Conservation (phyloP, 75 land plant species). For the Cupressus sempervirens region DNA sequence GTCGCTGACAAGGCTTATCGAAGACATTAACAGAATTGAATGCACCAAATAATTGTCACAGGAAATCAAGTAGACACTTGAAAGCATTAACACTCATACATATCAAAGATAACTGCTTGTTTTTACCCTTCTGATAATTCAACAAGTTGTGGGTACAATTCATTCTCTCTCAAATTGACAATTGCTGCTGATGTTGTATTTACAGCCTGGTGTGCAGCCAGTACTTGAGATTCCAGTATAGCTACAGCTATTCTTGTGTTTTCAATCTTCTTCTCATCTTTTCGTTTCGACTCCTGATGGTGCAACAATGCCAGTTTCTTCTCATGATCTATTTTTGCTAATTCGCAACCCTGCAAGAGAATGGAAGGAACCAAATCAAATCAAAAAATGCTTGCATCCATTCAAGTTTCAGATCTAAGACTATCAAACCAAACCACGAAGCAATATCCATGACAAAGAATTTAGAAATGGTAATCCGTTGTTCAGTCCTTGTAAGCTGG, state of each 20-base stretch:
- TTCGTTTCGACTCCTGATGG: slow-evolving; percentile 57
- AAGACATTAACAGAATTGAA: not conserved
- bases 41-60: not conserved
- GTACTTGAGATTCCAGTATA: slow-evolving; percentile 39
- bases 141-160: slow-evolving; percentile 73
- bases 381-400: slow-evolving; percentile 3
- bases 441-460: not conserved
- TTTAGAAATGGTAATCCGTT: not conserved
- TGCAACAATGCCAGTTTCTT: slow-evolving; percentile 45
- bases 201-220: slow-evolving; percentile 51
- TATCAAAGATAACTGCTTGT: not conserved
- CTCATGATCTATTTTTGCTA: slow-evolving; percentile 43
- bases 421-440: slow-evolving; percentile 1
- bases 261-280: slow-evolving; percentile 44
- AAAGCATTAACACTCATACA: not conserved
- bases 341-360: slow-evolving; percentile 53
- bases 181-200: slow-evolving; percentile 47
- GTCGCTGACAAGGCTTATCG: not conserved
- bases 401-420: not conserved
- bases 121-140: slow-evolving; percentile 68
- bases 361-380: not conserved
- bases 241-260: slow-evolving; percentile 53
- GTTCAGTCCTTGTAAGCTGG: not conserved
- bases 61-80: not conserved
- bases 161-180: slow-evolving; percentile 63